phyloP scores from a whole-genome alignment of 2,329 filamentous ascomycete genomes.

The Sporothrix inflata region DNA sequence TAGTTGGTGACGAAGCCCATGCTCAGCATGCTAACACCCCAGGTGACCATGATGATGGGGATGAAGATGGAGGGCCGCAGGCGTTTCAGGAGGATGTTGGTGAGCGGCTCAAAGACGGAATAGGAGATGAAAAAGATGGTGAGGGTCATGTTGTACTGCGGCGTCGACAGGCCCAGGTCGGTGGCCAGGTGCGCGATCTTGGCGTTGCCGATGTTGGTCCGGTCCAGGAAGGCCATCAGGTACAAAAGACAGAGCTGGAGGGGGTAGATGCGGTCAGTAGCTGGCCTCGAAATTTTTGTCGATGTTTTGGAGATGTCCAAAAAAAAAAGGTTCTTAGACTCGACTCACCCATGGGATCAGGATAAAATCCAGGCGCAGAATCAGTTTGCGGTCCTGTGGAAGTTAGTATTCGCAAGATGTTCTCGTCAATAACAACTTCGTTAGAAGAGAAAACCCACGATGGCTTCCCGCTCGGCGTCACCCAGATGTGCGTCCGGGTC shows the following conservation, averaged over 20 bases:
- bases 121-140: constrained; percentile 90
- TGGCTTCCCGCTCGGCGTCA: constrained; percentile 38
- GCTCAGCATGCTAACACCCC: constrained; percentile 70
- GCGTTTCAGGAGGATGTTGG: constrained; percentile 79
- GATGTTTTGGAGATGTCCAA: not conserved
- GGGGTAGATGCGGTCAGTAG: not conserved
- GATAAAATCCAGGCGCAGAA: constrained; percentile 41
- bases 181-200: constrained; percentile 58
- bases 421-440: not conserved
- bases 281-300: not conserved
- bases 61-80: constrained; percentile 78
- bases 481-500: constrained; percentile 42
- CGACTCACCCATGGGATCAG: constrained; percentile 44
- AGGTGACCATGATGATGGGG: constrained; percentile 73
- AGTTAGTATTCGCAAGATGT: not conserved
- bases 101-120: constrained; percentile 74
- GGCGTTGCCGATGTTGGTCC: constrained; percentile 77
- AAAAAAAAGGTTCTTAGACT: not conserved
- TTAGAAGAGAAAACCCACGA: constrained; percentile 35
- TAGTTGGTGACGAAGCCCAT: constrained; percentile 70
- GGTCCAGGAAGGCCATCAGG: constrained; percentile 72
- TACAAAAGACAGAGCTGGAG: constrained; percentile 68
- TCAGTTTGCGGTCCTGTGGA: constrained; percentile 41
- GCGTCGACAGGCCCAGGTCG: constrained; percentile 63
- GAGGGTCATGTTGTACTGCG: constrained; percentile 73